Conservation (phyloP, 192 early-diverging fungal genomes). For the Linnemannia elongata region DNA sequence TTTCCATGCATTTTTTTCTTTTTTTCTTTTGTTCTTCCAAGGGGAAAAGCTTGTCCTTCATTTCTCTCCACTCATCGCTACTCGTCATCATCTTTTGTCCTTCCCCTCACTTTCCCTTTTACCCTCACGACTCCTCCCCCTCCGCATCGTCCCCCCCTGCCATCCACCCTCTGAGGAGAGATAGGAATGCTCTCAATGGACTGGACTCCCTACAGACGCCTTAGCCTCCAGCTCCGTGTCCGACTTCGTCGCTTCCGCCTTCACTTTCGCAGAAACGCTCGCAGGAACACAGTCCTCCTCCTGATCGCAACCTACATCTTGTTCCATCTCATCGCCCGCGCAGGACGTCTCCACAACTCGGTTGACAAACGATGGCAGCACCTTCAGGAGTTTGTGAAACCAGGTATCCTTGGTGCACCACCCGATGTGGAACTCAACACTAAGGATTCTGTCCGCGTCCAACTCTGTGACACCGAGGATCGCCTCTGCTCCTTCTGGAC, state of each 20-base stretch:
- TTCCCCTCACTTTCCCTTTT: too few relatives aligned
- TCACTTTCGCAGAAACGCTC: slow-evolving; percentile 11
- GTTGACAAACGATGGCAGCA: slow-evolving; percentile 25
- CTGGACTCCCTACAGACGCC: slow-evolving; percentile 13
- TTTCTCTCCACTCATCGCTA: background rate
- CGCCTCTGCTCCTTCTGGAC: slow-evolving; percentile 37
- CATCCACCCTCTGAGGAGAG: background rate
- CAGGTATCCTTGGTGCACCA: slow-evolving; percentile 38
- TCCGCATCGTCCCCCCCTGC: background rate
- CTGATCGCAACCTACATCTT: slow-evolving; percentile 16
- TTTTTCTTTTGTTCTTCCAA: background rate
- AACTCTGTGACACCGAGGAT: slow-evolving; percentile 30
- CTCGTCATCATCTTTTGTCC: background rate
- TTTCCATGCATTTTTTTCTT: background rate
- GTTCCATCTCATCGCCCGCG: slow-evolving; percentile 14
- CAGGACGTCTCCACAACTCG: slow-evolving; percentile 8
- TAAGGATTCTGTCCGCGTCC: background rate
- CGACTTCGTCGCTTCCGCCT: slow-evolving; percentile 9
- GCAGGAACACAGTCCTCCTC: slow-evolving; percentile 22
- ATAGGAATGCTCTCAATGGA: slow-evolving; percentile 28
- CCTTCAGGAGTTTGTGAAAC: slow-evolving; percentile 16
- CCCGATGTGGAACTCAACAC: slow-evolving; percentile 19
- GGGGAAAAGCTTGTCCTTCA: background rate
- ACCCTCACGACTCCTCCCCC: background rate
- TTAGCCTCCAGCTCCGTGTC: background rate